Conservation (phyloP, 1,139 yeast genomes). For the Saccharomyces hybrid region DNA sequence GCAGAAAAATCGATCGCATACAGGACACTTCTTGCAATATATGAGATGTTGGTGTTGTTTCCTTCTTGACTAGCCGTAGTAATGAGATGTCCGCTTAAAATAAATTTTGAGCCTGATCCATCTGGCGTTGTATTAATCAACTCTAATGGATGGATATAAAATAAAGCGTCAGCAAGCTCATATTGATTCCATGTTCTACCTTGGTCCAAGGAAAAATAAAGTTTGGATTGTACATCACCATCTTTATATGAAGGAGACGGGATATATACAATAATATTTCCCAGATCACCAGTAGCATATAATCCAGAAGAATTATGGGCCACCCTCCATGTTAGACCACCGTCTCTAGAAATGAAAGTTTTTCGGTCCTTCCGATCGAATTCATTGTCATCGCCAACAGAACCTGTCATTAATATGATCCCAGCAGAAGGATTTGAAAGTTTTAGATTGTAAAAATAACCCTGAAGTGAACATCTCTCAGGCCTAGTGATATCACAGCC, state of each 20-base stretch:
- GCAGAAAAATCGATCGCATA: conserved; percentile 55
- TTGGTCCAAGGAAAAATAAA: conserved; percentile 64
- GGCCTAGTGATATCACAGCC: conserved; percentile 52
- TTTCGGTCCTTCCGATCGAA: background rate
- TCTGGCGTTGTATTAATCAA: conserved; percentile 56
- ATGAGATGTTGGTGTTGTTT: background rate
- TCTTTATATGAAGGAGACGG: conserved; percentile 29
- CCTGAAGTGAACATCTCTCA: conserved; percentile 42
- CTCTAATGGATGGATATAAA: conserved; percentile 25
- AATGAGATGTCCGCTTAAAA: conserved; percentile 41
- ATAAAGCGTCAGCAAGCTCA: conserved; percentile 36
- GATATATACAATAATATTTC: conserved; percentile 63
- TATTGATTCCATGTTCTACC: conserved; percentile 57
- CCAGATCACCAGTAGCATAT: conserved; percentile 71
- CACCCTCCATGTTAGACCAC: conserved; percentile 47
- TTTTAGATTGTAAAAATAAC: conserved; percentile 4
- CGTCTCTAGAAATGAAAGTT: conserved; percentile 4
- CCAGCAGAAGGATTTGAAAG: conserved; percentile 69
- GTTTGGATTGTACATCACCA: conserved; percentile 27
- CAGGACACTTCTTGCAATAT: conserved; percentile 7
- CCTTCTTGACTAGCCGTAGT: background rate
- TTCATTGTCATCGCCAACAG: conserved; percentile 36
- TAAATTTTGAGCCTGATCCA: conserved; percentile 58
- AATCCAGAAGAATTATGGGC: conserved; percentile 49
- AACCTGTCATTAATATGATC: conserved; percentile 55